A percentile compares a stretch with the other conserved stretches of the same genome.
phyloP scores from a whole-genome alignment of 2,329 filamentous ascomycete species.

The Colletotrichum musae region DNA sequence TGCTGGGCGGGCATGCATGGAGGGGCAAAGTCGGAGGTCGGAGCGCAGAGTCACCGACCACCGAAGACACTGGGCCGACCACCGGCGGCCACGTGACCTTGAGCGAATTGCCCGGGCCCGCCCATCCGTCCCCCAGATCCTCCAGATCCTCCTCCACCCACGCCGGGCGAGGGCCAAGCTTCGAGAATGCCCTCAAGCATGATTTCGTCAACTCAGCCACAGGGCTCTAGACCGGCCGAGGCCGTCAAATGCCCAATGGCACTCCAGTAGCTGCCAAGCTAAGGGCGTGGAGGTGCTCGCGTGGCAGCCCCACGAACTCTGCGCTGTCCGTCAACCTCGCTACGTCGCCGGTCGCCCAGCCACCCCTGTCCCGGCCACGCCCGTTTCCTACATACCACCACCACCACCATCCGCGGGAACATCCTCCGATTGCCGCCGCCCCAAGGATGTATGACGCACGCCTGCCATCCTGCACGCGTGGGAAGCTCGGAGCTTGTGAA shows the following conservation, averaged over 20 bases:
- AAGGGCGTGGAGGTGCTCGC: not conserved
- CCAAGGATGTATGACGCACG: not conserved
- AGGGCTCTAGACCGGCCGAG: not conserved
- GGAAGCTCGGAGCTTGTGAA: slow-evolving; percentile 25
- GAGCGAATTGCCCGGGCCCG: not conserved
- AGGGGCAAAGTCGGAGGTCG: not conserved
- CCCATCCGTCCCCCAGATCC: not conserved
- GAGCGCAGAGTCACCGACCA: not conserved
- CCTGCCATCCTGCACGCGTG: not conserved
- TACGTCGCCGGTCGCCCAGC: not conserved
- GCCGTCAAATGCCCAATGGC: not conserved
- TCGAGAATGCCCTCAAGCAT: not conserved
- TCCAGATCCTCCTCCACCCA: not conserved
- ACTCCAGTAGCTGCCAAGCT: not conserved
- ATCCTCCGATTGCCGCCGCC: not conserved
- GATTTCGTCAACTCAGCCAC: not conserved
- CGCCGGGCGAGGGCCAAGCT: not conserved
- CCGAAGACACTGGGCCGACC: not conserved
- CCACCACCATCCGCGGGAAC: not conserved
- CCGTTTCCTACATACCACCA: not conserved
- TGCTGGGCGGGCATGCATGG: too few species aligned
- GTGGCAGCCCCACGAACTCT: not conserved
- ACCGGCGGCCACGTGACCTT: not conserved
- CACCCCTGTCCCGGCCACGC: not conserved
- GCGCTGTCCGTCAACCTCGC: not conserved